Evolutionary conservation across 306 rosid genomes (phyloP), one percentile per base, ranked within the genome.

Genomic region (Carpinus fangiana): DNA sequence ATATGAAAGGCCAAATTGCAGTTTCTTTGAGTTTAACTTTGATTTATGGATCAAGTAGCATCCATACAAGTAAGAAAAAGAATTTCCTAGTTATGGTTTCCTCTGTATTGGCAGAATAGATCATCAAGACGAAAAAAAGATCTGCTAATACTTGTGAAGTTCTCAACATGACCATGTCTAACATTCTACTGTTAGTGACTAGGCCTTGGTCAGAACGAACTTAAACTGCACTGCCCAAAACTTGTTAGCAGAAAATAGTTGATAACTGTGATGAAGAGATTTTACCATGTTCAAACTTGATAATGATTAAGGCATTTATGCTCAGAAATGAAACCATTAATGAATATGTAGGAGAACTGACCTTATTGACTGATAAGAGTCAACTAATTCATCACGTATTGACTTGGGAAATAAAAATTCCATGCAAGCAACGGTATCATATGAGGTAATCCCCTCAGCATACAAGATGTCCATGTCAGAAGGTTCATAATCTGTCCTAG

Each of bases 401-500:
- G 79, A 79, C 48, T 67, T 55, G 6, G 92, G 89, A 76, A 88
- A 90, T 52, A 83, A 82, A 80, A 91, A 90, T 66, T 91, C 93
- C 89, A 91, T 77, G 13, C 80, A 84, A 78, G 79, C 70, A 80
- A 93, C 80, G 75, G 92, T 74, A 48, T 91, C 87, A 78, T 85
- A 90, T 34, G 83, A 67, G 83, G 82, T 80, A 16, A 93, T 80
- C 64, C 98, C 97, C 79, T 93, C 95, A 12, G 95, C 92, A 48
- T 84, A 93, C 87, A 91, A 75, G 80, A 93, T 90, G 74, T 93
- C 98, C 59, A 67, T 88, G 67, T 90, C 92, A 53, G 88, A 78
- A 74, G 92, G 97, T 80, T 84, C 90, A 46, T 87, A 93, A 47
- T 90, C 90, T 46, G 34, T 50, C 73, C 83, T 86, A 43, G 86